Percentiles rank a stretch among this genome's conserved stretches.
These are phyloP conservation scores for Epithele typhae DNA, from an alignment of 768 basidiomycete species.

Conservation along the genomic window DNA sequence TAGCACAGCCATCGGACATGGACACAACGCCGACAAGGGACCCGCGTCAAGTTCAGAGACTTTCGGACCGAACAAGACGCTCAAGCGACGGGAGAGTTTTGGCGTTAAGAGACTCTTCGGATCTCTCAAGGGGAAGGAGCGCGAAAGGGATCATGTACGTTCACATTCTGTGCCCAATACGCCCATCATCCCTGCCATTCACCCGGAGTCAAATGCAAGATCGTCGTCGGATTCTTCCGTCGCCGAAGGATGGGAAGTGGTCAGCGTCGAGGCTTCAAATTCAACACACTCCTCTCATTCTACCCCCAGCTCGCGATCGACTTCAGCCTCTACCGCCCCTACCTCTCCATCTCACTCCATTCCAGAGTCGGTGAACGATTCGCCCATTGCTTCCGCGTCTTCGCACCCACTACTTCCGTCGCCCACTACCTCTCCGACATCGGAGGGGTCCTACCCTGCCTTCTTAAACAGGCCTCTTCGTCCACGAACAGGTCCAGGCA, in stretches of 20 bases:
- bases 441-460: constrained; percentile 1
- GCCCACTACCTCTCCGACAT: constrained; percentile 3
- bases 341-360: constrained; percentile 1
- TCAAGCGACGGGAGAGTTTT: constrained; percentile 36
- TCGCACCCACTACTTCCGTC: too few relatives aligned
- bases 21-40: constrained; percentile 1
- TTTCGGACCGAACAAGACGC: constrained; percentile 33
- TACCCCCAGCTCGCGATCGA: background rate
- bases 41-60: constrained; percentile 3
- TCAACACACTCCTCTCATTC: too few relatives aligned
- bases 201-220: background rate
- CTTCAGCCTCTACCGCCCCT: background rate
- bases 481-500: background rate
- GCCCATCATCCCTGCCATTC: background rate
- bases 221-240: constrained; percentile 8
- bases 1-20: constrained; percentile 2
- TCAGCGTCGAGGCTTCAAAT: constrained; percentile 1
- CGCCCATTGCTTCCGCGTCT: constrained; percentile 1
- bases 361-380: background rate
- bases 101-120: constrained; percentile 19
- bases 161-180: constrained; percentile 2
- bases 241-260: constrained; percentile 10
- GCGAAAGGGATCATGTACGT: constrained; percentile 9
- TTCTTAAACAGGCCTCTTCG: constrained; percentile 17
- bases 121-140: constrained; percentile 23